Conservation (phyloP, 2,329 filamentous ascomycete species). For the Sordariomycetes sp. region DNA sequence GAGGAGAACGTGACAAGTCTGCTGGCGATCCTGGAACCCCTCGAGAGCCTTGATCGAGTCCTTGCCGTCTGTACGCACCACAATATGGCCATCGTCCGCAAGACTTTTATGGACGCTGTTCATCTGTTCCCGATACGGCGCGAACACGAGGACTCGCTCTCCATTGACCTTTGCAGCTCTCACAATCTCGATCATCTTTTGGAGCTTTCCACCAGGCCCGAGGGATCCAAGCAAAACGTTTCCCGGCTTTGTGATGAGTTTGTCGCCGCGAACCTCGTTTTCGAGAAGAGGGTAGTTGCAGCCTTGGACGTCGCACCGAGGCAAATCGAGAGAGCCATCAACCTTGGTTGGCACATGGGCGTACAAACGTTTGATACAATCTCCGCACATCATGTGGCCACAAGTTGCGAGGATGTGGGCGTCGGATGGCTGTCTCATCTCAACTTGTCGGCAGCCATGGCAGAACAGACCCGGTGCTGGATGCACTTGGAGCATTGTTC, state of each 20-base stretch:
- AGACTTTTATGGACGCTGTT: slow-evolving; percentile 14
- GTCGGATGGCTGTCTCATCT: neutral
- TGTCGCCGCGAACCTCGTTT: slow-evolving; percentile 2
- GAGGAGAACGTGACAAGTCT: slow-evolving; percentile 16
- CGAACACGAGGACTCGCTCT: slow-evolving; percentile 24
- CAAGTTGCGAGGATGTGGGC: slow-evolving; percentile 13
- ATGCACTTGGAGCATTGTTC: neutral
- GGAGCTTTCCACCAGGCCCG: slow-evolving; percentile 10
- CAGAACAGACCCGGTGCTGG: neutral
- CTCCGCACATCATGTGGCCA: slow-evolving; percentile 14
- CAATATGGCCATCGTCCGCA: neutral
- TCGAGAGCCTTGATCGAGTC: neutral
- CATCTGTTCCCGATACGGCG: slow-evolving; percentile 14
- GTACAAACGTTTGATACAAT: slow-evolving; percentile 6
- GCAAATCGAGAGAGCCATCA: slow-evolving; percentile 1
- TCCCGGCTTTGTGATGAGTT: slow-evolving; percentile 3
- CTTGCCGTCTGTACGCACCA: slow-evolving; percentile 4
- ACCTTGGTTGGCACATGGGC: neutral
- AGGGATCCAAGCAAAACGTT: neutral
- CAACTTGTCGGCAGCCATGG: slow-evolving; percentile 1
- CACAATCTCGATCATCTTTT: slow-evolving; percentile 13
- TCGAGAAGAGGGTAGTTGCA: slow-evolving; percentile 5
- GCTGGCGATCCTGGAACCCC: slow-evolving; percentile 4
- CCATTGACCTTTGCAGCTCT: slow-evolving; percentile 9
- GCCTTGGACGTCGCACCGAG: slow-evolving; percentile 8